Evolutionary conservation across 2,329 filamentous ascomycete genomes (phyloP).

Genomic region (Colletotrichum abscissum): DNA sequence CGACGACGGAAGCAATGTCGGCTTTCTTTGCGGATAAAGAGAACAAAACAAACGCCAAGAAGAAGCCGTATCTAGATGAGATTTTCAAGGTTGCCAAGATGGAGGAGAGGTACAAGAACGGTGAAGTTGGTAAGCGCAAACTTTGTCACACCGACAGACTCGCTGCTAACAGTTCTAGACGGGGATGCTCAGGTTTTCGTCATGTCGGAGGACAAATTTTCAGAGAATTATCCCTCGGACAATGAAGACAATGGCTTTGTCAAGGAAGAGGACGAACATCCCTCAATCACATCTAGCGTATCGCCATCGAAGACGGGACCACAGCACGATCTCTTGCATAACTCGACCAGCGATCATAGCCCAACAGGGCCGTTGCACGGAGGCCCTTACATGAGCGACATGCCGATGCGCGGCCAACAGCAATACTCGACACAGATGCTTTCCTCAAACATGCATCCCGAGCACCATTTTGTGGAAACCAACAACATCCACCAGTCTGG

Average conservation of each 20-base stretch:
- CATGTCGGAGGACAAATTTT: constrained; percentile 63
- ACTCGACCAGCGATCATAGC: constrained; percentile 50
- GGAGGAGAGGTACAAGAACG: constrained; percentile 66
- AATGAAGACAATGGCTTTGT: constrained; percentile 55
- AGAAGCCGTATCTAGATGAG: constrained; percentile 67
- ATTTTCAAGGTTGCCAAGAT: constrained; percentile 70
- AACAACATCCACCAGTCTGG: constrained; percentile 47
- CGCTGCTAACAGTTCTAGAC: constrained; percentile 50
- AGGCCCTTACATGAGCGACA: constrained; percentile 53
- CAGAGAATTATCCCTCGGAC: constrained; percentile 59
- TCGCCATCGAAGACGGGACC: constrained; percentile 49
- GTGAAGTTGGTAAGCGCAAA: constrained; percentile 64
- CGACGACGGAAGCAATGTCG: constrained; percentile 68
- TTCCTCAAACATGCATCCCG: constrained; percentile 53
- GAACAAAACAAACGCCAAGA: constrained; percentile 62
- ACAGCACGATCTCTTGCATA: constrained; percentile 48
- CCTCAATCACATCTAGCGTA: constrained; percentile 46
- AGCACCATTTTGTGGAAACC: constrained; percentile 53
- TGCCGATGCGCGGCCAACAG: constrained; percentile 54
- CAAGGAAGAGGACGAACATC: constrained; percentile 57
- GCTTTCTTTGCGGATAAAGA: constrained; percentile 69
- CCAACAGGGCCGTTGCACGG: constrained; percentile 46
- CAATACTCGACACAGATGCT: constrained; percentile 56
- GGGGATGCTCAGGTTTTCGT: constrained; percentile 59
- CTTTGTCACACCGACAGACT: not conserved